Conservation (phyloP, 768 basidiomycete genomes). For the Hygrophorus russula region DNA sequence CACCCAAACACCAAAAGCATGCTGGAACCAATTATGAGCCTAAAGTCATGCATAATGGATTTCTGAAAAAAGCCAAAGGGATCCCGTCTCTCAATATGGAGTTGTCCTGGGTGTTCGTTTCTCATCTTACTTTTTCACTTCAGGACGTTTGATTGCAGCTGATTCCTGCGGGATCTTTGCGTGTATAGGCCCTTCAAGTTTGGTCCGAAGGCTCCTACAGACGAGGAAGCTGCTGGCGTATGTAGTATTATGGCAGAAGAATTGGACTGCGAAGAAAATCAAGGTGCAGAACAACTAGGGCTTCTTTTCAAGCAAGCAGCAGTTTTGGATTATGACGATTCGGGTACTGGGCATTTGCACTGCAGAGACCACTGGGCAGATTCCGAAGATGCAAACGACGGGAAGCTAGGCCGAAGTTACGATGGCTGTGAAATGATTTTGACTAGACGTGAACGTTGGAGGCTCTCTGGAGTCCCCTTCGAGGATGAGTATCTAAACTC, state of each 20-base stretch:
- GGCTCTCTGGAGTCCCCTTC: conserved; percentile 10
- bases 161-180: background rate
- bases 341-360: background rate
- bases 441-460: conserved; percentile 28
- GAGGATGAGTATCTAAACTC: background rate
- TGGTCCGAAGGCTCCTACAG: conserved; percentile 23
- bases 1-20: background rate
- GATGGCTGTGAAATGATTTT: conserved; percentile 24
- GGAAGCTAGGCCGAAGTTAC: conserved; percentile 1
- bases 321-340: background rate
- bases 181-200: conserved; percentile 38
- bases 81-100: conserved; percentile 45
- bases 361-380: conserved; percentile 7
- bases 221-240: conserved; percentile 16
- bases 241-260: background rate
- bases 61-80: conserved; percentile 47
- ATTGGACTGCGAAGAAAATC: conserved; percentile 14
- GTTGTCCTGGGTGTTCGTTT: conserved; percentile 48
- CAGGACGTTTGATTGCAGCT: background rate
- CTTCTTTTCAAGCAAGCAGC: conserved; percentile 1
- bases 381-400: conserved; percentile 6
- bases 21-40: background rate
- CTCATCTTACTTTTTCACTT: background rate
- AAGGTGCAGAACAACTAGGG: conserved; percentile 9
- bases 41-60: conserved; percentile 12